A percentile compares a stretch with the other conserved stretches of the same genome.
Conservation (phyloP, 495 filamentous ascomycete species). For the Talaromyces proteolyticus region DNA sequence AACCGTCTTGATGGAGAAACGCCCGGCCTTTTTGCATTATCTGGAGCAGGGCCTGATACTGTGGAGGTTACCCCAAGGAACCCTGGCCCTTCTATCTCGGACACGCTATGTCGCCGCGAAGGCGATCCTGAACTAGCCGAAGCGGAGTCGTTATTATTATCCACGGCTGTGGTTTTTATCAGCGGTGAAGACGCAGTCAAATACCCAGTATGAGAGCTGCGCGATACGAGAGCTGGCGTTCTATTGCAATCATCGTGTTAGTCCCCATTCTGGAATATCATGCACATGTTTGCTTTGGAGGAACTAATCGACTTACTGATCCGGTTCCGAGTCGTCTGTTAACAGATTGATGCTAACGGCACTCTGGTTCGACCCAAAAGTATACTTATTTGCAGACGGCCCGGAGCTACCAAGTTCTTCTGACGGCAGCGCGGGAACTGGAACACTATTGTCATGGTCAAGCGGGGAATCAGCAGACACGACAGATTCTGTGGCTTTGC, state of each 20-base stretch:
- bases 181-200: constrained; percentile 79
- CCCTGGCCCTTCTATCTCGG: not conserved
- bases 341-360: constrained; percentile 52
- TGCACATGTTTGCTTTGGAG: not conserved
- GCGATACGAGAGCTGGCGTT: constrained; percentile 59
- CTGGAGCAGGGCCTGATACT: constrained; percentile 25
- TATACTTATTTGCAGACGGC: constrained; percentile 24
- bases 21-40: constrained; percentile 28
- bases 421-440: constrained; percentile 3
- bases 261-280: constrained; percentile 11
- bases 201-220: constrained; percentile 73
- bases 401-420: constrained; percentile 5
- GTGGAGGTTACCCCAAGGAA: constrained; percentile 9
- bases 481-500: constrained; percentile 21
- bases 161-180: constrained; percentile 53
- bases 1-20: constrained; percentile 38
- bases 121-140: not conserved
- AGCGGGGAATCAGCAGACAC: not conserved
- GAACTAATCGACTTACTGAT: constrained; percentile 47
- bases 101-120: constrained; percentile 2
- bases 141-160: constrained; percentile 15
- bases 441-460: constrained; percentile 17
- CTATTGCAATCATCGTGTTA: constrained; percentile 26
- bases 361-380: constrained; percentile 16
- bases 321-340: constrained; percentile 65